A percentile compares a stretch with the other conserved stretches of the same genome.
These are phyloP conservation scores for Solanum virginianum DNA, from an alignment of 257 asterid species.

Conservation along the genomic window DNA sequence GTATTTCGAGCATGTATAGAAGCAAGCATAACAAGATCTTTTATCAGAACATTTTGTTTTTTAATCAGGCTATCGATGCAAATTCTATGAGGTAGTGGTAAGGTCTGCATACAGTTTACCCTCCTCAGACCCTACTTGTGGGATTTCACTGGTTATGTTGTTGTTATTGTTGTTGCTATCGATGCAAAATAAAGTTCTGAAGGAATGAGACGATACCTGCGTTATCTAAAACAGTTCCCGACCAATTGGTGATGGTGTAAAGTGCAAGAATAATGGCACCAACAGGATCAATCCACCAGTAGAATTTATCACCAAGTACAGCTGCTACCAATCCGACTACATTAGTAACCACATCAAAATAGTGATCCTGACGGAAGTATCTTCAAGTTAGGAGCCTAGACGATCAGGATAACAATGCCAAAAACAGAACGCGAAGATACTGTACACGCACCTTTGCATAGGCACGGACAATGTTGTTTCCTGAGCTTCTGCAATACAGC, in stretches of 20 bases:
- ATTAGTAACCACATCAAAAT: constrained; percentile 90
- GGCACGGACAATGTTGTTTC: constrained; percentile 75
- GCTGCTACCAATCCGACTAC: constrained; percentile 79
- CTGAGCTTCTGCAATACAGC: constrained; percentile 83
- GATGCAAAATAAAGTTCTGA: background rate
- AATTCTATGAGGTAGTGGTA: no score
- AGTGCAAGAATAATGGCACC: constrained; percentile 85
- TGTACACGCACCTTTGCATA: constrained; percentile 59
- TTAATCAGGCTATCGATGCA: background rate
- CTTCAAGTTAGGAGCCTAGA: constrained; percentile 4
- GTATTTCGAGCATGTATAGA: background rate
- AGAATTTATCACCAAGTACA: constrained; percentile 63
- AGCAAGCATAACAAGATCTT: background rate
- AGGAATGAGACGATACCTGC: constrained; percentile 38
- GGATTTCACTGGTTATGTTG: no score
- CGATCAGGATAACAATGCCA: background rate
- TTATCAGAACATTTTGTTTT: background rate
- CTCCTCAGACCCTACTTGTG: no score
- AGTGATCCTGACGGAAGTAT: constrained; percentile 53
- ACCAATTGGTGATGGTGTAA: constrained; percentile 78
- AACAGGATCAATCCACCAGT: constrained; percentile 85
- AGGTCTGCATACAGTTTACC: no score
- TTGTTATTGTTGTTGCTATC: background rate
- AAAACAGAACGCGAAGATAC: background rate
- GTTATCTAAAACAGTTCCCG: constrained; percentile 75